phyloP scores from a whole-genome alignment of 257 asterid species.

The Jasminum sambac region DNA sequence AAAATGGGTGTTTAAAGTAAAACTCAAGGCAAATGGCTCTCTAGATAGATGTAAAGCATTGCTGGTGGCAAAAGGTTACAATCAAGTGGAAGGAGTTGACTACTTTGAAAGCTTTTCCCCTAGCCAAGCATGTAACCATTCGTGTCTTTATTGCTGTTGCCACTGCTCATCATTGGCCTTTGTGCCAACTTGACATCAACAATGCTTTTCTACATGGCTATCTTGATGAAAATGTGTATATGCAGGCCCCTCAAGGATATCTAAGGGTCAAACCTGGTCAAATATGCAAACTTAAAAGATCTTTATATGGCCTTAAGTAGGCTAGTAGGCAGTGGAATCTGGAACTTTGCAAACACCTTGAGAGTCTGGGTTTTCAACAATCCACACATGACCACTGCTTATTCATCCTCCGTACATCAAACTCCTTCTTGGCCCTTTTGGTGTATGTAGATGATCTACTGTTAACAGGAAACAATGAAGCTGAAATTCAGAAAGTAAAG shows the following conservation, averaged over 20 bases:
- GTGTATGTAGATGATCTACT: background rate
- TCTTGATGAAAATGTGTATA: constrained; percentile 7
- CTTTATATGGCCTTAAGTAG: constrained; percentile 10
- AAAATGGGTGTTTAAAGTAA: constrained; percentile 15
- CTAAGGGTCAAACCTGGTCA: background rate
- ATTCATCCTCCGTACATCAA: background rate
- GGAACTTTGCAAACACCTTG: background rate
- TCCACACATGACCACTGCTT: background rate
- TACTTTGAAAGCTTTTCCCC: background rate
- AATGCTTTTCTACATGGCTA: constrained; percentile 6
- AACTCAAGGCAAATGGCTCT: background rate
- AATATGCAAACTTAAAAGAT: background rate
- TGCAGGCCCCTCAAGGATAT: background rate
- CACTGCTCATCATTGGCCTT: background rate
- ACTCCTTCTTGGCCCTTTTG: background rate
- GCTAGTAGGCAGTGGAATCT: background rate
- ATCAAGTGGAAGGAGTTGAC: background rate
- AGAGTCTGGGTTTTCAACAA: background rate
- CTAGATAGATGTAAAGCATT: background rate
- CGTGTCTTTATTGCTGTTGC: background rate
- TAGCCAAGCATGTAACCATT: background rate
- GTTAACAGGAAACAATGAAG: background rate
- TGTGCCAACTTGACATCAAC: constrained; percentile 4
- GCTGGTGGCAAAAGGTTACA: background rate
- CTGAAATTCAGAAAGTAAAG: background rate